Conservation (phyloP, 2,329 filamentous ascomycete species). For the Gnomoniopsis smithogilvyi region DNA sequence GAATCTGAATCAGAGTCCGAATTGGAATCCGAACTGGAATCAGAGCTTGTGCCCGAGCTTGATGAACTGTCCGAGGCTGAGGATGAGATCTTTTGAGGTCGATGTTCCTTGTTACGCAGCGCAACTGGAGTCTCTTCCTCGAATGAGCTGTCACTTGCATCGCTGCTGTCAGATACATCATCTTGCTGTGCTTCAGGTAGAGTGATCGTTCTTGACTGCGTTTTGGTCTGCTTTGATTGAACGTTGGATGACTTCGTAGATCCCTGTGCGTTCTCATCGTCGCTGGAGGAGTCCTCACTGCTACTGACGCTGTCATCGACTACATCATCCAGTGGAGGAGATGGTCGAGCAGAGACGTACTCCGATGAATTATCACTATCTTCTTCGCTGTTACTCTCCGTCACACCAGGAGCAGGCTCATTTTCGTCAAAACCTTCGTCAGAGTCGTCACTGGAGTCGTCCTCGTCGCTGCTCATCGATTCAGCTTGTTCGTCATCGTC, state of each 20-base stretch:
- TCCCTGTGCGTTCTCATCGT: background rate
- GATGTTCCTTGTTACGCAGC: background rate
- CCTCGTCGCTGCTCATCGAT: slow-evolving; percentile 1
- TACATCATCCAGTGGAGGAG: slow-evolving; percentile 5
- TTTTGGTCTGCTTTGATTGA: background rate
- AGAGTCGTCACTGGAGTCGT: slow-evolving; percentile 13
- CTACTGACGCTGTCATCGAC: slow-evolving; percentile 6
- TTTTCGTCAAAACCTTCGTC: slow-evolving; percentile 17
- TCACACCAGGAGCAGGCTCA: slow-evolving; percentile 5
- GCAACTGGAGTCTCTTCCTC: background rate
- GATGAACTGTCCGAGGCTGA: background rate
- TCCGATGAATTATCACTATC: slow-evolving; percentile 24
- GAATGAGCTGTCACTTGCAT: slow-evolving; percentile 1
- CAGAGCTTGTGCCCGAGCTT: slow-evolving; percentile 14
- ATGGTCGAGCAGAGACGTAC: slow-evolving; percentile 7
- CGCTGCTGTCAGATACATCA: background rate
- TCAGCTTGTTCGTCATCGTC: slow-evolving; percentile 6
- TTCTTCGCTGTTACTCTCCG: slow-evolving; percentile 6
- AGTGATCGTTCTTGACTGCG: background rate
- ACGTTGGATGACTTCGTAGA: background rate
- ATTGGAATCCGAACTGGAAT: slow-evolving; percentile 13
- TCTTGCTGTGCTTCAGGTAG: background rate
- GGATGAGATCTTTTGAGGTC: background rate
- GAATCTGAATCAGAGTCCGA: slow-evolving; percentile 31
- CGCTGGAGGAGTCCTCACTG: background rate